Percentiles rank a stretch among this genome's conserved stretches.
phyloP scores from a whole-genome alignment of 1,284 basidiomycete genomes.

The Naganishia liquefaciens region DNA sequence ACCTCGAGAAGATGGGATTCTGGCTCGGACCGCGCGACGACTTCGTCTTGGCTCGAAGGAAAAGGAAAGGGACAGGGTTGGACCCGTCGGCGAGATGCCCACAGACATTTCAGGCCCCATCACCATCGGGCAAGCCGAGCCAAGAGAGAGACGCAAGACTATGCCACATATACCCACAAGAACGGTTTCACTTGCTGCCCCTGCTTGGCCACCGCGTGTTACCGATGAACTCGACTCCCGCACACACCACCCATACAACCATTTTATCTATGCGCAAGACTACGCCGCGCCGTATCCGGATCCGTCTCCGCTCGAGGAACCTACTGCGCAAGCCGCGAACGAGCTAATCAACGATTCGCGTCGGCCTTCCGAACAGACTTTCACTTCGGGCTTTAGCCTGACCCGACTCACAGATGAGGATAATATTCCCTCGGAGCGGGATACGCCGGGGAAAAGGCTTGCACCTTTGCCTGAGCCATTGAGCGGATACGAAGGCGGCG shows the following conservation, averaged over 20 bases:
- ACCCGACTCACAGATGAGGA: conserved; percentile 23
- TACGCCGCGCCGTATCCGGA: not conserved
- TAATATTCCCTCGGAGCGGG: not conserved
- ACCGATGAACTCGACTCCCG: not conserved
- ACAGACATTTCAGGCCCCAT: no score
- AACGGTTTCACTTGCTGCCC: not conserved
- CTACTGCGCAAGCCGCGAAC: not conserved
- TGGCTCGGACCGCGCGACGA: no score
- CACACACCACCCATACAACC: not conserved
- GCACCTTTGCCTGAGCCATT: conserved; percentile 7
- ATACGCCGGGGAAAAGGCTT: not conserved
- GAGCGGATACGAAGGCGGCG: not conserved
- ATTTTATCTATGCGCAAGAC: conserved; percentile 5
- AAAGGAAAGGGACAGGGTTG: no score
- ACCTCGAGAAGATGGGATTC: no score
- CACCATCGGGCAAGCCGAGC: not conserved
- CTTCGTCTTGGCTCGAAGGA: no score
- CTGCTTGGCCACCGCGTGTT: not conserved
- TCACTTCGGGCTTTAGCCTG: conserved; percentile 26
- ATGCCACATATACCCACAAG: not conserved
- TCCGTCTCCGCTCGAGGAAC: not conserved
- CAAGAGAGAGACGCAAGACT: not conserved
- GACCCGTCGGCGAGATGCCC: no score
- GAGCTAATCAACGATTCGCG: conserved; percentile 1
- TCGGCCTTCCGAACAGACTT: conserved; percentile 22